Base-by-base conservation (phyloP, 2,329 filamentous ascomycete species). In the Pseudogymnoascus sp. region DNA sequence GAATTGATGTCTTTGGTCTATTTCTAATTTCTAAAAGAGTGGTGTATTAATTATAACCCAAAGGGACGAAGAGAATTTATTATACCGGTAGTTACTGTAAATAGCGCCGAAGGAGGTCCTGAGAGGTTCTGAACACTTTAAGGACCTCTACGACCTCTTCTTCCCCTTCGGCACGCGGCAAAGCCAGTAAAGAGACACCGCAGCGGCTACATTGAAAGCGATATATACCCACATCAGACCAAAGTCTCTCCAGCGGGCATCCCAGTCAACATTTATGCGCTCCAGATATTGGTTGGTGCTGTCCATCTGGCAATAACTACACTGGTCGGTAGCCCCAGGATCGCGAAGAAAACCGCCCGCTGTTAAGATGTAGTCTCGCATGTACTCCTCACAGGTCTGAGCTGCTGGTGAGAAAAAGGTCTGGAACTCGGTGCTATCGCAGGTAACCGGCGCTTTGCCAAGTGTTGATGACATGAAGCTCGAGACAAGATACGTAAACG, bases 401-500 rank as follows among this genome's bases (percentile, higher is more conserved):
- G 79, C 79, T 0, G 72, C 62, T 0, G 82, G 78, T 0, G 90
- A 84, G 8, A 82, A 72, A 69, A 95, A 86, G 12, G 74, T 71
- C 35, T 89, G 77, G 64, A 83, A 79, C 72, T 95, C 91, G 70
- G 87, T 89, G 8, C 71, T 66, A 1, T 88, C 83, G 72, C 91
- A 95, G 0, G 72, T 68, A 33, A 92, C 84, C 0, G 75, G 59
- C 0, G 83, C 83, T 69, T 88, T 86, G 58, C 88, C 88, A 3
- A 95, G 77, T 4, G 83, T 89, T 0, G 82, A 82, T 0, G 85
- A 81, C 0, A 92, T 73, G 76, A 94, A 84, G 29, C 87, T 89
- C 3, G 82, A 81, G 23, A 92, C 83, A 19, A 92, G 76, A 72
- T 95, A 95, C 0, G 88, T 91, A 66, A 95, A 88, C 0, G 91